phyloP scores from a whole-genome alignment of 2,329 filamentous ascomycete genomes.

The Talaromyces sp. region DNA sequence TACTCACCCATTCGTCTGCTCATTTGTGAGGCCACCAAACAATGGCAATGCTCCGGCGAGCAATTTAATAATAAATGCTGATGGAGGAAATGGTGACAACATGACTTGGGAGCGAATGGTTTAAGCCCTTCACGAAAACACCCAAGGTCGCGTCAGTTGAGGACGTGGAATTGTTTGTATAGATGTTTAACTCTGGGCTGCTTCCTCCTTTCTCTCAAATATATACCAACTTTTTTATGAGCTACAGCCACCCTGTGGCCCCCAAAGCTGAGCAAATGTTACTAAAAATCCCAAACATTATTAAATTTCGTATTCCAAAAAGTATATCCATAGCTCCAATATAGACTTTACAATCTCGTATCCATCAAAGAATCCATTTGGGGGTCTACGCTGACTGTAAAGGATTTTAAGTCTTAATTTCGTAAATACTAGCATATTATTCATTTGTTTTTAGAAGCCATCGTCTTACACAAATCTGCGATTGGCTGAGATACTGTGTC shows the following conservation, averaged over 20 bases:
- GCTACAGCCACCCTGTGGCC: not conserved
- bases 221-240: slow-evolving; percentile 1
- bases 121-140: not conserved
- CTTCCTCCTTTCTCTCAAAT: not conserved
- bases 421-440: not conserved
- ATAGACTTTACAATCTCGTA: not conserved
- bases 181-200: not conserved
- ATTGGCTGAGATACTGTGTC: not conserved
- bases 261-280: not conserved
- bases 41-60: not conserved
- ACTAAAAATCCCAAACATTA: not conserved
- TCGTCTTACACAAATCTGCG: not conserved
- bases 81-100: not conserved
- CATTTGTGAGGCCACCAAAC: not conserved
- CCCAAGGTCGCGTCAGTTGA: not conserved
- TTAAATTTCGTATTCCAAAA: not conserved
- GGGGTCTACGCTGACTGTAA: not conserved
- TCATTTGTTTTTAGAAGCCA: slow-evolving; percentile 1
- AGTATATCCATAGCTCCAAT: slow-evolving; percentile 1
- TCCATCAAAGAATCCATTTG: not conserved
- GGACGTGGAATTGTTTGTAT: not conserved
- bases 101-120: not conserved
- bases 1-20: not conserved
- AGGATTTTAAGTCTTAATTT: not conserved
- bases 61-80: not conserved